These are phyloP conservation scores for Clavispora vitiphila DNA, from an alignment of 805 yeast genomes.

Conservation along the genomic window DNA sequence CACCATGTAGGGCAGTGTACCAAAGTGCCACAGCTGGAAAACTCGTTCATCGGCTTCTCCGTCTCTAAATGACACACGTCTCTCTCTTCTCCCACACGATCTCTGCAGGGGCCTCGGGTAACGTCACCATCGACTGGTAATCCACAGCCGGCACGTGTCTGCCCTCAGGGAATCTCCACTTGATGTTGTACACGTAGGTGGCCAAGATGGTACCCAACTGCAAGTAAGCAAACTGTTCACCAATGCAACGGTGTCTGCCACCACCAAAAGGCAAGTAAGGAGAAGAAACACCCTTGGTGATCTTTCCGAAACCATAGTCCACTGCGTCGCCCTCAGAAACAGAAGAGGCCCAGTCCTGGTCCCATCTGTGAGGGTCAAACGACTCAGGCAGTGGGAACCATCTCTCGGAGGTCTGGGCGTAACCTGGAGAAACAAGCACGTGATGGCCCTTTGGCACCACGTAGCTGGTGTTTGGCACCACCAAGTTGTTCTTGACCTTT, in stretches of 20 bases:
- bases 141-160: slow-evolving; percentile 59
- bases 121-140: slow-evolving; percentile 87
- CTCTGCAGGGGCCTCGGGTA: slow-evolving; percentile 75
- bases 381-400: slow-evolving; percentile 72
- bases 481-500: slow-evolving; percentile 72
- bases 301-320: slow-evolving; percentile 96
- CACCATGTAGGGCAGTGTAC: no score
- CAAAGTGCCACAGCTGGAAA: no score
- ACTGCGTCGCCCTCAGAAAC: slow-evolving; percentile 38
- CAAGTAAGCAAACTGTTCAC: slow-evolving; percentile 95
- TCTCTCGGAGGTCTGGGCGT: slow-evolving; percentile 67
- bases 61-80: slow-evolving; percentile 23
- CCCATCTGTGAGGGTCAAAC: slow-evolving; percentile 90
- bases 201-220: slow-evolving; percentile 85
- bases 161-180: slow-evolving; percentile 56
- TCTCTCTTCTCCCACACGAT: slow-evolving; percentile 67
- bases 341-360: slow-evolving; percentile 11
- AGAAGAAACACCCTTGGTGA: slow-evolving; percentile 91
- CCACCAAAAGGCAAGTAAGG: slow-evolving; percentile 98
- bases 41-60: no score
- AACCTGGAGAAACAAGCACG: slow-evolving; percentile 93
- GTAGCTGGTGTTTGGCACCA: slow-evolving; percentile 71
- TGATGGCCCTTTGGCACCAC: slow-evolving; percentile 87
- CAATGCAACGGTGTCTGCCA: slow-evolving; percentile 98
- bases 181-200: slow-evolving; percentile 67